Evolutionary conservation across 1,284 basidiomycete species (phyloP), one percentile per base, ranked within the genome.

Genomic region (Ganoderma leucocontextum): DNA sequence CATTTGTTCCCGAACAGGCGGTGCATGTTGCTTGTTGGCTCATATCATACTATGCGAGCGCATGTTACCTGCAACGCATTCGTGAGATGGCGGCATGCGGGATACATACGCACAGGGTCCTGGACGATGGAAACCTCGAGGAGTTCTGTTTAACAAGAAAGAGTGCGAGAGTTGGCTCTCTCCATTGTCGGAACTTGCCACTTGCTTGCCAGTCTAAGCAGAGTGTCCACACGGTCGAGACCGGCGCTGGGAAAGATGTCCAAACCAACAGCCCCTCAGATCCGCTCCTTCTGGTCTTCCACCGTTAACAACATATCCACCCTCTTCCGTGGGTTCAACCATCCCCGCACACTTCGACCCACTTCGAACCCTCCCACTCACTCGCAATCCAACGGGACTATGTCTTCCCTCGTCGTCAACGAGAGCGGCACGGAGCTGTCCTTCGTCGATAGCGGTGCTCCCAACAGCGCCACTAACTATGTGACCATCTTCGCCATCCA

Each of bases 401-500:
- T 71, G 66, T 41, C 38, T 22, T 39, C 60, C n/a, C 63, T 71
- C 52, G 36, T 41, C 2, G 66, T 73, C 36, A 62, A 72, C 61
- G 55, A 68, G 35, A 36, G 57, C 13, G 66, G 64, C 9, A 70
- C 62, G 1, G 35, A 67, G 63, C 66, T 73, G 7, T 60, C 68
- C 2, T 73, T 70, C 33, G 19, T 70, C 44, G 72, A 73, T 47
- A 72, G 70, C 39, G 72, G 72, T 17, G 68, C 57, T 4, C 72
- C 72, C 22, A 17, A 10, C 7, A 22, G 36, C 9, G n/a, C 47
- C 7, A 19, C 53, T 0, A 33, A 49, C 12, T 74, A 74, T 61
- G 57, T 60, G 0, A 72, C 73, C 35, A 60, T 74, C 52, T 68
- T 74, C 35, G 69, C 71, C 38, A 60, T 74, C 29, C 73, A 74